Percentiles rank a stretch among this genome's conserved stretches.
Evolutionary conservation across 2,329 filamentous ascomycete species (phyloP).

Genomic region (Bipolaris sorokiniana): DNA sequence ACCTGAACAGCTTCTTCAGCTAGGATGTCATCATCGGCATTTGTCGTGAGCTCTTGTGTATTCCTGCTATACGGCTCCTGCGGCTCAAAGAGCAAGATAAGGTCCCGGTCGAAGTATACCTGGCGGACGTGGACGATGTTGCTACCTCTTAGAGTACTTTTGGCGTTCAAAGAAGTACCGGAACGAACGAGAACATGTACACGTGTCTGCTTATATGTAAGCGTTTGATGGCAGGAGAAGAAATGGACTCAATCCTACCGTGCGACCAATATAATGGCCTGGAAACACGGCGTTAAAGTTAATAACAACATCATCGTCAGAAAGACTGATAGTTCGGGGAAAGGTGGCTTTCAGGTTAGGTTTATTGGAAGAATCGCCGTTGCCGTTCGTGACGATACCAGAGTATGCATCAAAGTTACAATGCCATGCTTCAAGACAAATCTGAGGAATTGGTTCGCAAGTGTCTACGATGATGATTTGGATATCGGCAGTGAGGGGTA

Average conservation of each 20-base stretch:
- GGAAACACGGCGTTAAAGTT: conserved; percentile 57
- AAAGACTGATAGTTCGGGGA: conserved; percentile 57
- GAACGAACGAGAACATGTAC: conserved; percentile 53
- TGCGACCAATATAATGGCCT: conserved; percentile 47
- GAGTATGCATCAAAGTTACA: conserved; percentile 46
- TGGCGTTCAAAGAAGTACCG: conserved; percentile 46
- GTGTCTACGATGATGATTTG: conserved; percentile 62
- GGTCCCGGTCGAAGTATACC: conserved; percentile 52
- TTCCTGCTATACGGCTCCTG: conserved; percentile 53
- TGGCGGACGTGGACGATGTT: conserved; percentile 52
- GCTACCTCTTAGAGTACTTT: conserved; percentile 48
- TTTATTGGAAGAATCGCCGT: conserved; percentile 47
- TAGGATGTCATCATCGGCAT: conserved; percentile 60
- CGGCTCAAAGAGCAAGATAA: conserved; percentile 55
- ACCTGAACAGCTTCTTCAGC: conserved; percentile 55
- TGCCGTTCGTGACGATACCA: conserved; percentile 49
- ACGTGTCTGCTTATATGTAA: conserved; percentile 32
- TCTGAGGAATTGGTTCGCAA: conserved; percentile 58
- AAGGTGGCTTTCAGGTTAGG: conserved; percentile 46
- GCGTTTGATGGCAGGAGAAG: not conserved
- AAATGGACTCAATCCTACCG: conserved; percentile 22
- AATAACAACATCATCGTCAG: conserved; percentile 56
- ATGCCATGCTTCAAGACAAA: conserved; percentile 62
- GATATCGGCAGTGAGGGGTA: conserved; percentile 58
- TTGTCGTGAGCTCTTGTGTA: conserved; percentile 55